These are phyloP conservation scores for Leccinum brunneo-olivaceum DNA, from an alignment of 1,284 basidiomycete species.

Conservation along the genomic window DNA sequence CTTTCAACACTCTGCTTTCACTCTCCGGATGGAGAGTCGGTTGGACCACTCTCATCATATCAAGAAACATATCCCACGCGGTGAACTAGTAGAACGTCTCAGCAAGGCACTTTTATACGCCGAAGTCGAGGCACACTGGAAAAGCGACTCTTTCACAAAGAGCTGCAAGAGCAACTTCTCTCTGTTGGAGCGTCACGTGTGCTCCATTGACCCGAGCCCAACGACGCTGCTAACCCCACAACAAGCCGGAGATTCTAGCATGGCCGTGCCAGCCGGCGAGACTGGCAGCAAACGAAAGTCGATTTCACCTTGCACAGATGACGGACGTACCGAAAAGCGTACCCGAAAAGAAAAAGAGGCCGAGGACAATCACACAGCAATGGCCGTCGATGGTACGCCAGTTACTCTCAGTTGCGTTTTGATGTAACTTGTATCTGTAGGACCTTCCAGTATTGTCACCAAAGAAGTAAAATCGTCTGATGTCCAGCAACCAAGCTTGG, in stretches of 20 bases:
- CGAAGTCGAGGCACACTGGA: slow-evolving; percentile 82
- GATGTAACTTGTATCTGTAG: slow-evolving; percentile 5
- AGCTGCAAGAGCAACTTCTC: slow-evolving; percentile 65
- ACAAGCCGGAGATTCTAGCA: slow-evolving; percentile 16
- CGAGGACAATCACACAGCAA: slow-evolving; percentile 29
- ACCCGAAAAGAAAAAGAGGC: slow-evolving; percentile 39
- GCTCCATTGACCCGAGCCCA: slow-evolving; percentile 42
- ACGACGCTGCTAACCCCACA: slow-evolving; percentile 21
- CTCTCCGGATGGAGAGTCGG: slow-evolving; percentile 61
- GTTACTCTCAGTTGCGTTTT: background rate
- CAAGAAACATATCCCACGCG: slow-evolving; percentile 69
- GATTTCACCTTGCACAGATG: slow-evolving; percentile 34
- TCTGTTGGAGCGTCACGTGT: slow-evolving; percentile 64
- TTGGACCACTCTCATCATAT: slow-evolving; percentile 62
- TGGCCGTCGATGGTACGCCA: slow-evolving; percentile 32
- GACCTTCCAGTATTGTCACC: slow-evolving; percentile 12
- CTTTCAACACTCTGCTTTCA: slow-evolving; percentile 74
- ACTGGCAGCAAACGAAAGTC: slow-evolving; percentile 43
- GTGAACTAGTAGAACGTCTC: slow-evolving; percentile 74
- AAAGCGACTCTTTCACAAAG: slow-evolving; percentile 47
- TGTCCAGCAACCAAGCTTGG: slow-evolving; percentile 13
- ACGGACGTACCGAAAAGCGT: slow-evolving; percentile 48
- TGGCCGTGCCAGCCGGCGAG: slow-evolving; percentile 11
- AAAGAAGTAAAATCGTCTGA: slow-evolving; percentile 23
- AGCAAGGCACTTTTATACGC: slow-evolving; percentile 75